Base-by-base conservation (phyloP, 805 yeast species). In the Saccharomycopsis sp. region DNA sequence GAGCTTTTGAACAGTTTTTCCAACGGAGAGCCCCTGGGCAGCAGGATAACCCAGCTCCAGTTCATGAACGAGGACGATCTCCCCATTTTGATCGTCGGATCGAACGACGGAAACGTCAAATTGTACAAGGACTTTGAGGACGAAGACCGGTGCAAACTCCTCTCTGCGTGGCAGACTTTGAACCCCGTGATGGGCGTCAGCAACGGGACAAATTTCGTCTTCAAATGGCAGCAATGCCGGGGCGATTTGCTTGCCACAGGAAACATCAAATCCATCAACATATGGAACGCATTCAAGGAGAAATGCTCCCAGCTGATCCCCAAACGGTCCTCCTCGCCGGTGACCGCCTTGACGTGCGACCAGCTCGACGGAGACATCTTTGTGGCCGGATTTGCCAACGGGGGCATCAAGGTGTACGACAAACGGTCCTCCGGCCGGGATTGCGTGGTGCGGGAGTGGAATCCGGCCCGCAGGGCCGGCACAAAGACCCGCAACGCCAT, bases 201-300 rank as follows among this genome's bases (percentile, higher is more conserved):
- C 24, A 79, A 89, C 65, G 85, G 91, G 24, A 82, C 89, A 15
- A 97, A 97, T 2, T 73, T 92, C 55, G 79, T 90, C 18, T 83
- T 91, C 9, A 98, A 94, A 64, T 94, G 99, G 99, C 98, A 92
- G 70, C 99, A 94, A 67, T 86, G 94, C 51, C 76, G 97, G 60
- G 99, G 99, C 0, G 82, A 96, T 0, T 74, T 94, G 44, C 74
- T 92, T 56, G 97, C 89, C 1, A 91, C 97, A 47, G 99, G 99
- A 51, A 98, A 94, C 73, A 96, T 89, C 7, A 89, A 91, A 65
- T 84, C 91, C 23, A 89, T 94, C 57, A 76, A 96, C 58, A 77
- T 91, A 1, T 94, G 99, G 99, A 98, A 94, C 72, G 98, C 98
- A 0, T 94, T 97, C 12, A 76, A 97, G 40, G 99, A 94, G 67